Evolutionary conservation across 2,329 filamentous ascomycete species (phyloP), one percentile per base, ranked within the genome.

Genomic region (Ceratocystis huliohia): DNA sequence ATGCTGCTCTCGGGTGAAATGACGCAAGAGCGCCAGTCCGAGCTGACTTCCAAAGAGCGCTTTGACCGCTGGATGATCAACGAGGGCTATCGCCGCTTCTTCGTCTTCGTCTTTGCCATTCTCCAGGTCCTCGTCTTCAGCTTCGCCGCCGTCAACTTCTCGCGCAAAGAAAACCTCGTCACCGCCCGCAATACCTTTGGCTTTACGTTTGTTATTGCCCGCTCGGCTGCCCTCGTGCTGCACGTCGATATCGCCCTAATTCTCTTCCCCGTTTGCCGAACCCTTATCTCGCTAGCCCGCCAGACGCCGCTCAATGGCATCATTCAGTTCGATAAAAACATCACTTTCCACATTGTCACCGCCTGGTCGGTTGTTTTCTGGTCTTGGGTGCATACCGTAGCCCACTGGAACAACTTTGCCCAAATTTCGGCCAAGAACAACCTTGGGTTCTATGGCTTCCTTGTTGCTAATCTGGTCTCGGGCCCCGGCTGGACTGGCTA

Each of bases 1-100:
- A 90, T 93, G 87, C 78, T 94, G 74, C 82, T 92, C 74, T 91
- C 89, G 66, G 88, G 89, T 63, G 88, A 91, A 78, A 88, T 92
- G 83, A 89, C 85, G 65, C 85, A 86, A 72, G 87, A 91, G 73
- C 82, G 79, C 72, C 85, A 88, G 70, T 85, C 85, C 73, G 82
- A 86, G 66, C 78, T 93, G 71, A 84, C 84, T 28, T 75, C 83
- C 69, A 82, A 83, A 72, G 88, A 93, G 74, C 88, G 83, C 74
- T 88, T 93, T 73, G 87, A 92, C 75, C 81, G 86, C 70, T 94
- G 89, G 89, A 92, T 94, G 89, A 87, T 93, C 69, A 93, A 93
- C 74, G 89, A 93, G 74, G 89, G 89, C 68, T 91, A 91, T 74
- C 82, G 88, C 74, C 81, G 88, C 84, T 81, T 93, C 84, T 91